Conservation (phyloP, 305 asterid species). For the Fraxinus latifolia region DNA sequence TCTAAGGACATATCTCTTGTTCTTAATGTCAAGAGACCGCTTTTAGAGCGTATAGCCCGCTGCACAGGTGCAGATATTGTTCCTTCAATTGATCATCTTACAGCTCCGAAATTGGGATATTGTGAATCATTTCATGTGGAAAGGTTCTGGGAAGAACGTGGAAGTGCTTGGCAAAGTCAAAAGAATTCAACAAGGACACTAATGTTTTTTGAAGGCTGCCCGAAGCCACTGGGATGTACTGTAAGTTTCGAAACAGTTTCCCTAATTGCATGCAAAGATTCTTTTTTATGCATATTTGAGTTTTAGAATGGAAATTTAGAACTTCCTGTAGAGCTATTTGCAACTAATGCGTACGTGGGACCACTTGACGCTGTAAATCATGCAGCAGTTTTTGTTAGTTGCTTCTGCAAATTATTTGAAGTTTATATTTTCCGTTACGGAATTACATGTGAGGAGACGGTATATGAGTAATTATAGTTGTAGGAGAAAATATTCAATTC, state of each 20-base stretch:
- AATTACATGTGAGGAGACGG: not conserved
- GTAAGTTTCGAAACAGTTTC: constrained; percentile 45
- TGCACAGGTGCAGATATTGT: constrained; percentile 82
- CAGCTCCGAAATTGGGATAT: constrained; percentile 66
- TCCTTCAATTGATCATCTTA: constrained; percentile 71
- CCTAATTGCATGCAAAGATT: constrained; percentile 19
- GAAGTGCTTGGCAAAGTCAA: constrained; percentile 73
- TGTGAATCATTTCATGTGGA: constrained; percentile 82
- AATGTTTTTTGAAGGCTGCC: constrained; percentile 93
- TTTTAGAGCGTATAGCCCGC: constrained; percentile 85
- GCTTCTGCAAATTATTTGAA: not conserved
- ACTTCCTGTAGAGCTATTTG: not conserved
- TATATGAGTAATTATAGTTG: not conserved
- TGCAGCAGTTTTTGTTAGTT: constrained; percentile 9
- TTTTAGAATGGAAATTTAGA: constrained; percentile 9
- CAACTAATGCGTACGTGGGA: constrained; percentile 5
- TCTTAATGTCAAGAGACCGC: constrained; percentile 78
- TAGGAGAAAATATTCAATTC: not conserved
- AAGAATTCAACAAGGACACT: constrained; percentile 66
- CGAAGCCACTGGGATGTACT: constrained; percentile 82
- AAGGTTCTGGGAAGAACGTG: constrained; percentile 75
- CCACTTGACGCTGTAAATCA: constrained; percentile 19
- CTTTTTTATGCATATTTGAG: not conserved
- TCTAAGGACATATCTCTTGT: constrained; percentile 79
- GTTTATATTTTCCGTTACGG: not conserved